Conservation (phyloP, 2,329 filamentous ascomycete genomes). For the Cladosporium sp. region DNA sequence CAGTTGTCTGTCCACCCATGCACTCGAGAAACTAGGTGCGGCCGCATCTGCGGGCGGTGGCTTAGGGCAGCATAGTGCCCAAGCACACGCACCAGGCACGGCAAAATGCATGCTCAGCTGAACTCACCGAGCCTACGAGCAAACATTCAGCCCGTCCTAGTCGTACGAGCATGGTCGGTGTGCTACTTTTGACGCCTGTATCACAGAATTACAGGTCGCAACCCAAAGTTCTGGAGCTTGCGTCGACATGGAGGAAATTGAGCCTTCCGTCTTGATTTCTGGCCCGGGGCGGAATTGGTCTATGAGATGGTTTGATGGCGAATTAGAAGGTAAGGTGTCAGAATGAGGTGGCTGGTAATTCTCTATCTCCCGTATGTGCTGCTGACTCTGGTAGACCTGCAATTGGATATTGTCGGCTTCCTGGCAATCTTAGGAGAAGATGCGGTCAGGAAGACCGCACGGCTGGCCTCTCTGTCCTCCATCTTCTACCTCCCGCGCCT, state of each 20-base stretch:
- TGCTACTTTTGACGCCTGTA: too few species aligned
- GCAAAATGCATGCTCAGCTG: not conserved
- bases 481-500: slow-evolving; percentile 48
- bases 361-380: too few species aligned
- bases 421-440: slow-evolving; percentile 51
- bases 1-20: too few species aligned
- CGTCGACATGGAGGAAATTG: slow-evolving; percentile 4
- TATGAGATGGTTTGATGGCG: slow-evolving; percentile 11
- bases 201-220: too few species aligned
- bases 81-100: too few species aligned
- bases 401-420: slow-evolving; percentile 53
- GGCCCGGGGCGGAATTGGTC: not conserved
- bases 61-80: not conserved
- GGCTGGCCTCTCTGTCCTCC: slow-evolving; percentile 46
- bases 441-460: slow-evolving; percentile 46
- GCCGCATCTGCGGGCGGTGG: not conserved
- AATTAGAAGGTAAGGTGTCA: not conserved
- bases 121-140: not conserved
- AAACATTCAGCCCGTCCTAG: not conserved
- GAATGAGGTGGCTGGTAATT: too few species aligned
- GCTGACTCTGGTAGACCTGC: slow-evolving; percentile 33
- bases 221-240: not conserved
- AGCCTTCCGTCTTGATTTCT: slow-evolving; percentile 1
- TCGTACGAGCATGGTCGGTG: too few species aligned
- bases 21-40: not conserved